These are phyloP conservation scores for Didymellaceae sp. DNA, from an alignment of 2,329 filamentous ascomycete genomes.

Conservation along the genomic window DNA sequence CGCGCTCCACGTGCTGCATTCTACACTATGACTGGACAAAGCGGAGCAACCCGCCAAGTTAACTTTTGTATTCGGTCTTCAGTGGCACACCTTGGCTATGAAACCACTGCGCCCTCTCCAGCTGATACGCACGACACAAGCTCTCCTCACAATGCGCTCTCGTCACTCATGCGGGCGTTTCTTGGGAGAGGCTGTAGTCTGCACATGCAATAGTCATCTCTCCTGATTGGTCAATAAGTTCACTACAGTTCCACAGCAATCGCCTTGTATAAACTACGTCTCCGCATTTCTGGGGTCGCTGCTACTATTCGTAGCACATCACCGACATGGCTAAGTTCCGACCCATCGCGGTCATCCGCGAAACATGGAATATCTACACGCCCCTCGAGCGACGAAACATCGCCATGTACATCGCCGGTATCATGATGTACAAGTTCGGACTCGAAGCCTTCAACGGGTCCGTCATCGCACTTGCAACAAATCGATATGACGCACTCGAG, in stretches of 20 bases:
- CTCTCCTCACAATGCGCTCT: slow-evolving; percentile 28
- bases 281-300: slow-evolving; percentile 26
- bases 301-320: slow-evolving; percentile 25
- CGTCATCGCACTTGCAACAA: slow-evolving; percentile 57
- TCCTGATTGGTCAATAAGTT: slow-evolving; percentile 24
- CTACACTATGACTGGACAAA: slow-evolving; percentile 28
- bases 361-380: slow-evolving; percentile 46
- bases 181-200: slow-evolving; percentile 24
- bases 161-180: slow-evolving; percentile 30
- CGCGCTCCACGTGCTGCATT: slow-evolving; percentile 20
- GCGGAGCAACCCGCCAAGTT: slow-evolving; percentile 23
- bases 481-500: slow-evolving; percentile 58
- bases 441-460: slow-evolving; percentile 61
- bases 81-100: slow-evolving; percentile 32
- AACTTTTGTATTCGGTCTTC: slow-evolving; percentile 23
- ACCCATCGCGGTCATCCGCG: slow-evolving; percentile 32
- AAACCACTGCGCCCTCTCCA: slow-evolving; percentile 23
- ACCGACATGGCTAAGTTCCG: slow-evolving; percentile 26
- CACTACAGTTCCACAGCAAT: slow-evolving; percentile 23
- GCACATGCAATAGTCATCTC: slow-evolving; percentile 28
- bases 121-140: slow-evolving; percentile 25
- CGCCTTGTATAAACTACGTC: slow-evolving; percentile 31
- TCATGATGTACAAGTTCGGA: slow-evolving; percentile 62
- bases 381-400: slow-evolving; percentile 51
- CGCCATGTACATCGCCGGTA: slow-evolving; percentile 54